These are phyloP conservation scores for Pleurotus tuoliensis DNA, from an alignment of 768 basidiomycete species.

Conservation along the genomic window DNA sequence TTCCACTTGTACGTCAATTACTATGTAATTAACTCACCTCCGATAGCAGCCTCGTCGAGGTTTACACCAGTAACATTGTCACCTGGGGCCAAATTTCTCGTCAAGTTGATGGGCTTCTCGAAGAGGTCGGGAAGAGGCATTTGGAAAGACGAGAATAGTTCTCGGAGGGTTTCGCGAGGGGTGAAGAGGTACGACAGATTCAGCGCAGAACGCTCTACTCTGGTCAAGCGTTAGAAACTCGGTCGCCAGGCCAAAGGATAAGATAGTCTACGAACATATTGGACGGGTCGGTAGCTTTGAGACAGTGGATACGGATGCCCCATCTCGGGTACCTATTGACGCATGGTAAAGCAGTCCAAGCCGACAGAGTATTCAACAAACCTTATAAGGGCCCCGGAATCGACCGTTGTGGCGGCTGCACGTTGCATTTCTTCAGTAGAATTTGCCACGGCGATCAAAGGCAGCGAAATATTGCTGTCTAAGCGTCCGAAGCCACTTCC, in stretches of 20 bases:
- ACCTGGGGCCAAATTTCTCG: neutral
- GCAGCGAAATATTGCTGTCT: conserved; percentile 18
- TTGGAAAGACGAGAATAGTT: conserved; percentile 28
- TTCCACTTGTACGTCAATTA: neutral
- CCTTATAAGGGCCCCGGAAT: conserved; percentile 26
- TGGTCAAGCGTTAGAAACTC: conserved; percentile 8
- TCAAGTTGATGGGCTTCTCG: conserved; percentile 19
- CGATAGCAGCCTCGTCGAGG: conserved; percentile 16
- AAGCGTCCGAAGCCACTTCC: conserved; percentile 38
- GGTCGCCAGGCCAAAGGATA: neutral
- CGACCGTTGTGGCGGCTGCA: conserved; percentile 12
- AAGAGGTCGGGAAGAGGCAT: conserved; percentile 25
- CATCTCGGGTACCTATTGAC: conserved; percentile 31
- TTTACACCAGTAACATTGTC: conserved; percentile 14
- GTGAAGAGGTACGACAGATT: conserved; percentile 31
- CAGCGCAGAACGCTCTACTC: conserved; percentile 18
- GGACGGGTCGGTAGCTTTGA: conserved; percentile 23
- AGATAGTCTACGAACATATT: conserved; percentile 26
- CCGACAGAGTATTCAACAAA: conserved; percentile 6
- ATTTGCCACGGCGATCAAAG: conserved; percentile 12
- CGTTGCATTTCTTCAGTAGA: neutral
- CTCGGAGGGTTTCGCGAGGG: conserved; percentile 25
- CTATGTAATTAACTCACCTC: conserved; percentile 14
- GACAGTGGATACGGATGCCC: conserved; percentile 36
- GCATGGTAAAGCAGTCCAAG: neutral